Base-by-base conservation (phyloP, 2,329 filamentous ascomycete species). In the Claviceps fusiformis region DNA sequence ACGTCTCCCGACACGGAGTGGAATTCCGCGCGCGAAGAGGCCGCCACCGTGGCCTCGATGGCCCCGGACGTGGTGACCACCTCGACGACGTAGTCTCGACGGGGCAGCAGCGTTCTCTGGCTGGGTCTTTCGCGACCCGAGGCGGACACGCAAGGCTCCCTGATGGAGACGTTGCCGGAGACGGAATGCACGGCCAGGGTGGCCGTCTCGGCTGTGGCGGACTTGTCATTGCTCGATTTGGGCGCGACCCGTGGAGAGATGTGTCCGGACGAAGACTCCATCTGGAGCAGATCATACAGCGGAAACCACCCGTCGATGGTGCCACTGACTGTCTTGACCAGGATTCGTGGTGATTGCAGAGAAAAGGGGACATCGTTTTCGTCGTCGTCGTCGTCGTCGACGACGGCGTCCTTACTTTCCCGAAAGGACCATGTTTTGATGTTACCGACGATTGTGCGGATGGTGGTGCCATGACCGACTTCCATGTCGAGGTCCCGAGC, bases 281-380 rank as follows among this genome's bases (percentile, higher is more conserved):
- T 57, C 35, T 67, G 65, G 13, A 81, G 70, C 35, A 71, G 64
- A 60, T 79, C 75, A 62, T 73, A 75, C 1, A 81, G 67, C 0
- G 78, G 75, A 68, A 75, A 80, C 63, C 70, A 71, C 35, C 78
- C 78, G 15, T 57, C 56, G 58, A 81, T 71, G 15, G 64, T 52
- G 8, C 74, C 75, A 1, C 74, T 70, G 3, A 71, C 69, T 19
- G 76, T 75, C 31, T 63, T 59, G 15, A 75, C 67, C 33, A 67
- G 62, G 55, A 76, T 71, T 8, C 31, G 19, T 19, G 19, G 19
- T 19, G 19, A 19, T 19, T 19, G 19, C 19, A 19, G 19, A 19
- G 19, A 19, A 19, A 19, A 19, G 19, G 19, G 19, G 19, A 1
- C 19, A 19, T 1, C 19, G 19, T 19, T 19, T 19, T 19, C 19